Evolutionary conservation across 1,139 yeast species (phyloP).

Genomic region (Magnusiomyces ingens): DNA sequence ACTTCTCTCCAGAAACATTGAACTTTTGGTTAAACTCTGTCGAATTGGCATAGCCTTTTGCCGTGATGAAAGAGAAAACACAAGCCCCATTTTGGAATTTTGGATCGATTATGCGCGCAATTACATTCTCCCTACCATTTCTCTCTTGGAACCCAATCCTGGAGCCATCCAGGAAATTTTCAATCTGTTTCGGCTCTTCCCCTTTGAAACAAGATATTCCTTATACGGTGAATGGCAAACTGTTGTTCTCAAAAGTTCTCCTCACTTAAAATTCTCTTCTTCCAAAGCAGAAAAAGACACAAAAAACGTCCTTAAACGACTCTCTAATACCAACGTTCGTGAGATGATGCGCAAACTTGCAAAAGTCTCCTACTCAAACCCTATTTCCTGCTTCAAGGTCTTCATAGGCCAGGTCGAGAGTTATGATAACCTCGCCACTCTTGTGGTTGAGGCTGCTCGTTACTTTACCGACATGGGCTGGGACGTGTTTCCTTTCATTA

Average conservation of each 20-base stretch:
- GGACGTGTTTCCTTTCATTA: conserved; percentile 75
- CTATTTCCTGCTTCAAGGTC: conserved; percentile 58
- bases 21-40: conserved; percentile 52
- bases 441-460: conserved; percentile 75
- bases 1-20: conserved; percentile 44
- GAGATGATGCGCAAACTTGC: conserved; percentile 75
- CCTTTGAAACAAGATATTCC: conserved; percentile 62
- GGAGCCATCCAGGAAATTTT: conserved; percentile 57
- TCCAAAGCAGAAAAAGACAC: conserved; percentile 75
- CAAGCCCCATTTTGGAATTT: conserved; percentile 22
- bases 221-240: conserved; percentile 79
- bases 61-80: conserved; percentile 14
- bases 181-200: conserved; percentile 46
- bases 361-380: conserved; percentile 71
- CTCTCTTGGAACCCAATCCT: conserved; percentile 55
- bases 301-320: conserved; percentile 69
- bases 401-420: conserved; percentile 61
- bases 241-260: conserved; percentile 46
- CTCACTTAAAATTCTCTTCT: conserved; percentile 55
- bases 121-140: conserved; percentile 61
- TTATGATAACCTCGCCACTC: conserved; percentile 75
- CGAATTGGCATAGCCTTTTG: conserved; percentile 45
- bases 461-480: conserved; percentile 75
- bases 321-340: conserved; percentile 78
- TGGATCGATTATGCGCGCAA: conserved; percentile 65